Percentiles rank a stretch among this genome's conserved stretches.
These are phyloP conservation scores for Scheffersomyces stipitis DNA, from an alignment of 805 yeast species.

Conservation along the genomic window DNA sequence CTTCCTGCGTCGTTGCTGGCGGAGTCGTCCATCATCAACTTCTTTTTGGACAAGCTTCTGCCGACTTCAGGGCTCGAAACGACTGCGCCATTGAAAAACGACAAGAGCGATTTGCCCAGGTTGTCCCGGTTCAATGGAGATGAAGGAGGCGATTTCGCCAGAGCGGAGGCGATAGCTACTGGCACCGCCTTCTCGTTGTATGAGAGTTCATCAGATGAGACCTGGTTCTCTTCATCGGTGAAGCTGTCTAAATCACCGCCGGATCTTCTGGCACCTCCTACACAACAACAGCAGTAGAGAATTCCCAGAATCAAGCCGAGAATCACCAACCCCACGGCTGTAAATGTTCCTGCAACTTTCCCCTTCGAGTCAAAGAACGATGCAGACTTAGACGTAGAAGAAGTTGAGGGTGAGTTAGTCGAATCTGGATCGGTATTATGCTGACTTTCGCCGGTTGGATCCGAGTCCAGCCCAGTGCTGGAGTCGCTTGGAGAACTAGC, in stretches of 20 bases:
- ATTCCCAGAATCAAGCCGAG: conserved; percentile 44
- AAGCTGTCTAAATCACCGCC: conserved; percentile 21
- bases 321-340: conserved; percentile 70
- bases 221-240: conserved; percentile 41
- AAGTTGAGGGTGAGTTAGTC: conserved; percentile 4
- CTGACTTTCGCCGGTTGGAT: neutral
- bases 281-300: conserved; percentile 40
- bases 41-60: conserved; percentile 8
- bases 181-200: conserved; percentile 16
- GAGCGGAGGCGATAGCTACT: conserved; percentile 4
- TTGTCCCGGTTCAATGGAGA: conserved; percentile 29
- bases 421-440: no score
- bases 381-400: conserved; percentile 6
- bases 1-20: conserved; percentile 1
- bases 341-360: conserved; percentile 83
- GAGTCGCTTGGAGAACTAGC: neutral
- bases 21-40: conserved; percentile 3
- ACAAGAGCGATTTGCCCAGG: conserved; percentile 34
- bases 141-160: conserved; percentile 6
- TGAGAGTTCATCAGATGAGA: conserved; percentile 32
- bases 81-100: conserved; percentile 15
- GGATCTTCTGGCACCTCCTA: conserved; percentile 15
- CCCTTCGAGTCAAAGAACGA: conserved; percentile 69
- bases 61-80: conserved; percentile 10
- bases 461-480: no score